These are phyloP conservation scores for Colletotrichum brevisporum DNA, from an alignment of 2,329 filamentous ascomycete species.

Conservation along the genomic window DNA sequence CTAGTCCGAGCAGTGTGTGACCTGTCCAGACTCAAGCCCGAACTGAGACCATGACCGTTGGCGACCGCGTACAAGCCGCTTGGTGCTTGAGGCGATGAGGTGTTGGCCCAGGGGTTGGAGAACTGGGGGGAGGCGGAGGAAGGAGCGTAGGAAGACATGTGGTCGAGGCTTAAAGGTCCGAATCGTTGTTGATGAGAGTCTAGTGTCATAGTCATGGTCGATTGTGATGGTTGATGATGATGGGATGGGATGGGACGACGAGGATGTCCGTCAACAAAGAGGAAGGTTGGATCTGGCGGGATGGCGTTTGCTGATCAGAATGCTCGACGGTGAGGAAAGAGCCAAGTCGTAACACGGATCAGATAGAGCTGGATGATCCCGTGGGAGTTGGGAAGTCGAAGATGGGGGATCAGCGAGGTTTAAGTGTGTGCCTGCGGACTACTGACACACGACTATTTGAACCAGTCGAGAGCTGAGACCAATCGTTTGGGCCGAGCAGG, in stretches of 20 bases:
- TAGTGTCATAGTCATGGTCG: conserved; percentile 94
- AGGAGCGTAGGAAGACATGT: conserved; percentile 76
- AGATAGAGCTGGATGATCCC: conserved; percentile 52
- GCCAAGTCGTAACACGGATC: conserved; percentile 59
- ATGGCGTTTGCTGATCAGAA: conserved; percentile 64
- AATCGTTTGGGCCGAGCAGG: conserved; percentile 55
- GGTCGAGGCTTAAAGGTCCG: conserved; percentile 82
- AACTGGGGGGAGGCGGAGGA: conserved; percentile 78
- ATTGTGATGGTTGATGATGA: conserved; percentile 16
- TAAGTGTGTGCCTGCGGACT: conserved; percentile 43
- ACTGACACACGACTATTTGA: conserved; percentile 41
- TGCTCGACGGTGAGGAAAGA: conserved; percentile 58
- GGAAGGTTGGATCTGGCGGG: conserved; percentile 40
- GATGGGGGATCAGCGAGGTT: conserved; percentile 71
- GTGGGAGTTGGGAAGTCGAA: conserved; percentile 43
- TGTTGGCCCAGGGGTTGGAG: conserved; percentile 88
- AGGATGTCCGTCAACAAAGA: conserved; percentile 40
- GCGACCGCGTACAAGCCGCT: conserved; percentile 73
- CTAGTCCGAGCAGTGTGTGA: conserved; percentile 66
- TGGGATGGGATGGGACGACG: conserved; percentile 35
- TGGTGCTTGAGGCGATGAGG: conserved; percentile 61
- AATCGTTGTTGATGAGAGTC: conserved; percentile 89
- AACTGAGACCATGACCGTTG: conserved; percentile 68
- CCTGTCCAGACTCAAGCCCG: conserved; percentile 72
- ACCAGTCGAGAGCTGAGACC: conserved; percentile 53